Base-by-base conservation (phyloP, 1,284 basidiomycete species). In the Stygiomarasmius scandens region DNA sequence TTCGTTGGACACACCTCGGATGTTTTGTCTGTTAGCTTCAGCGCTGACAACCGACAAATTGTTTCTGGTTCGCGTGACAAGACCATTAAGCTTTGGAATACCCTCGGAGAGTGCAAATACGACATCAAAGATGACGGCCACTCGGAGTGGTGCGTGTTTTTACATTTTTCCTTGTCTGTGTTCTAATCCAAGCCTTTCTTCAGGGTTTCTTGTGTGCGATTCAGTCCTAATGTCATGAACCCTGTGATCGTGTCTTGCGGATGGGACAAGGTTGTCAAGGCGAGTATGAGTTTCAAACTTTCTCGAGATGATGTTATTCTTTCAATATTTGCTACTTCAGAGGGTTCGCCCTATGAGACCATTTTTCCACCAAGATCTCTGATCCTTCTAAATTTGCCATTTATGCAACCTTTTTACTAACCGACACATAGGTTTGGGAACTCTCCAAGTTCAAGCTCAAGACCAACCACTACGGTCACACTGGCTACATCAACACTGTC, bases 31-130 rank as follows among this genome's bases (percentile, higher is more conserved):
- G 95, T 97, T 80, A 95, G 92, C 77, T 97, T 97, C 87, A 95
- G 92, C 63, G 95, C 95, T 63, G 95, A 96, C 79, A 97, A 97
- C 88, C 84, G 95, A 73, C 96, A 99, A 78, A 99, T 99, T 74
- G 97, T 99, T 66, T 98, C 95, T 60, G 97, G 95, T 59, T 96
- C 95, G 63, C 92, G 97, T 68, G 97, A 99, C 86, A 85, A 84
- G 75, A 91, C 92, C 55, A 99, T 99, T 85, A 99, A 99, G 80
- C 92, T 99, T 71, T 99, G 97, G 97, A 99, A 99, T 84, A 99
- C 97, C 64, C 90, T 99, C 65, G 97, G 97, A 73, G 97, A 99
- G 80, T 99, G 97, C 86, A 99, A 99, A 79, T 99, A 95, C 77
- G 94, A 98, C 78, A 99, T 99, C 79, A 94, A 95, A 80, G 96